Base-by-base conservation (phyloP, 495 filamentous ascomycete genomes). In the Podospora appendiculata region DNA sequence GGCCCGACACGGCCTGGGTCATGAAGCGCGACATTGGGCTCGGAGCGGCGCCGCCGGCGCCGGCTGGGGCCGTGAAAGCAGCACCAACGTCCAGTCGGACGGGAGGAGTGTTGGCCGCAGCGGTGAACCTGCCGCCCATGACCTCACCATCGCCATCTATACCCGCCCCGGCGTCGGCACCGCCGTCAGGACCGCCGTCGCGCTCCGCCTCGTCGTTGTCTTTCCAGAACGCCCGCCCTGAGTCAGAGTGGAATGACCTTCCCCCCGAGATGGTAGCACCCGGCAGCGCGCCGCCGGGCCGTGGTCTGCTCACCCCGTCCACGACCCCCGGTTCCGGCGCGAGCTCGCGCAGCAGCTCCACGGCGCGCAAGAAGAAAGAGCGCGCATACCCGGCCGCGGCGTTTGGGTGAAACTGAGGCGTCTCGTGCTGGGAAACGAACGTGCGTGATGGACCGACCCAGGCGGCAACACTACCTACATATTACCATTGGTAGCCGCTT, bases 1-100 rank as follows among this genome's bases (percentile, higher is more conserved):
- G 80, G 54, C 93, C 93, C 2, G 82, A 81, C 46, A 86, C 85
- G 14, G 92, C 91, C 3, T 86, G 79, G 73, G 72, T 95, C 41
- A 83, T 96, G 18, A 77, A 80, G 54, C 62, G 69, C 12, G 58
- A 64, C 25, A 66, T 74, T 44, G 59, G 65, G 7, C 50, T 45
- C 7, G 42, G 48, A 13, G 13, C 53, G 6, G 10, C 43, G 3
- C 25, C 38, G 11, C 16, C 19, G 14, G 36, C 53, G n/a, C 13
- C 41, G 4, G 49, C 25, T n/a, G n/a, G n/a, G n/a, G n/a, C n/a
- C n/a, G n/a, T n/a, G n/a, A n/a, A n/a, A 25, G 5, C 2, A 25
- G 25, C 25, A 25, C 2, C 5, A 25, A 25, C 2, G 25, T 25
- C 25, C 25, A 25, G 25, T 25, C 25, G 25, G 25, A 25, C n/a